Evolutionary conservation across 306 rosid species (phyloP), one percentile per base, ranked within the genome.

Genomic region (Begonia masoniana): DNA sequence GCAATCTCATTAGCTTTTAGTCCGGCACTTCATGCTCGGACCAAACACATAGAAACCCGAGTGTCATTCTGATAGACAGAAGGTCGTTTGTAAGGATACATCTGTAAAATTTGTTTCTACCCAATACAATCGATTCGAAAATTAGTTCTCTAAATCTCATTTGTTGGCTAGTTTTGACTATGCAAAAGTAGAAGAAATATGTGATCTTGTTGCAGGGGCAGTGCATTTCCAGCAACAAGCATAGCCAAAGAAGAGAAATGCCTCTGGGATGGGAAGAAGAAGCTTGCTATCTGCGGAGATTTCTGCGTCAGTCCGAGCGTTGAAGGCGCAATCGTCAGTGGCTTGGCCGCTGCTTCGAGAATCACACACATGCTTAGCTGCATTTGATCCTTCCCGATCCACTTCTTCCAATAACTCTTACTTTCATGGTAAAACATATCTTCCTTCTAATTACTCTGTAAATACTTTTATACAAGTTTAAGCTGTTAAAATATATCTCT

Each of bases 291-390:
- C 47, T 81, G 91, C 56, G 97, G 97, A 14, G 97, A 89, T 75
- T 89, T 85, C 50, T 89, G 95, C 69, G 87, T 77, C 31, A 81
- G 91, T 70, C 91, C 97, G 4, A 74, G 73, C 67, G 81, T 89
- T 54, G 95, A 85, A 73, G 97, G 95, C 39, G 95, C 97, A 58
- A 71, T 85, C 60, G 71, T 76, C 10, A 85, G 97, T 66, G 88
- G 82, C 61, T 63, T 83, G 58, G 94, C 91, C 50, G 97, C 97
- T 43, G 95, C 97, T 48, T 76, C 84, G 15, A 76, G 66, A 66
- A 68, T 85, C 55, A 43, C 46, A 21, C 78, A 82, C 53, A 57
- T 65, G 58, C 57, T 70, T 50, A 71, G 88, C 65, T 73, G 39
- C 39, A 31, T 31, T 31, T 31, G 39, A 31, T 31, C 39, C 7